A percentile compares a stretch with the other conserved stretches of the same genome.
Evolutionary conservation across 2,329 filamentous ascomycete genomes (phyloP).

Genomic region (Thyridium curvatum): DNA sequence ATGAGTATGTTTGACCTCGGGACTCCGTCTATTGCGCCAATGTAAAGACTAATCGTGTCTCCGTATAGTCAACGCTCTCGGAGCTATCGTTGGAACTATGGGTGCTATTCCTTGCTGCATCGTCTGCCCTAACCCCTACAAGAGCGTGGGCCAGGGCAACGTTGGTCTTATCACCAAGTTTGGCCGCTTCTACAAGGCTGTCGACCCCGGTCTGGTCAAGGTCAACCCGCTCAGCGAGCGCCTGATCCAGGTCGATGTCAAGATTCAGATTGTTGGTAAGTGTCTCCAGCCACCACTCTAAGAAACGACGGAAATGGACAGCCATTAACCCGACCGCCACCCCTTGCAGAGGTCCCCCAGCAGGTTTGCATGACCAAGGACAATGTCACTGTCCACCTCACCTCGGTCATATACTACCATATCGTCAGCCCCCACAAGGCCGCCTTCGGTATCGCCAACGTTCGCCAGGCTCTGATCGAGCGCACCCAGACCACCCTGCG

Average conservation of each 20-base stretch:
- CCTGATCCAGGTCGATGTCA: slow-evolving; percentile 91
- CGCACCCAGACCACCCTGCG: slow-evolving; percentile 92
- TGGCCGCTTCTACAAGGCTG: slow-evolving; percentile 87
- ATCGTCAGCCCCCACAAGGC: slow-evolving; percentile 93
- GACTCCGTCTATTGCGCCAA: too few relatives aligned
- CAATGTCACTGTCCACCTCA: slow-evolving; percentile 90
- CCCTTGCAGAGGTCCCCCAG: slow-evolving; percentile 70
- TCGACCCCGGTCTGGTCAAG: slow-evolving; percentile 94
- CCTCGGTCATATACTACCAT: slow-evolving; percentile 98
- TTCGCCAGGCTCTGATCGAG: slow-evolving; percentile 93
- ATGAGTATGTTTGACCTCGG: slow-evolving; percentile 60
- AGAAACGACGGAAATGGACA: too few relatives aligned
- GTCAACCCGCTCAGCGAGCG: slow-evolving; percentile 92
- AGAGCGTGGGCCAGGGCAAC: slow-evolving; percentile 84
- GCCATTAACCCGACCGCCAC: too few relatives aligned
- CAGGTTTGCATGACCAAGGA: slow-evolving; percentile 99
- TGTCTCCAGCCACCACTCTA: too few relatives aligned
- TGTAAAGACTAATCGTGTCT: neutral
- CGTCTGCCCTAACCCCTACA: slow-evolving; percentile 92
- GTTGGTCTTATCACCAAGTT: slow-evolving; percentile 96
- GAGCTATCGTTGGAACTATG: slow-evolving; percentile 65
- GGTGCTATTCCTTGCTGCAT: slow-evolving; percentile 91
- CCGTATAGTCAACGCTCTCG: slow-evolving; percentile 44
- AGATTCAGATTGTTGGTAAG: slow-evolving; percentile 86
- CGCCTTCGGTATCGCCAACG: slow-evolving; percentile 91